Percentiles rank a stretch among this genome's conserved stretches.
Evolutionary conservation across 1,284 basidiomycete genomes (phyloP).

Genomic region (Fomitopsis schrenkii): DNA sequence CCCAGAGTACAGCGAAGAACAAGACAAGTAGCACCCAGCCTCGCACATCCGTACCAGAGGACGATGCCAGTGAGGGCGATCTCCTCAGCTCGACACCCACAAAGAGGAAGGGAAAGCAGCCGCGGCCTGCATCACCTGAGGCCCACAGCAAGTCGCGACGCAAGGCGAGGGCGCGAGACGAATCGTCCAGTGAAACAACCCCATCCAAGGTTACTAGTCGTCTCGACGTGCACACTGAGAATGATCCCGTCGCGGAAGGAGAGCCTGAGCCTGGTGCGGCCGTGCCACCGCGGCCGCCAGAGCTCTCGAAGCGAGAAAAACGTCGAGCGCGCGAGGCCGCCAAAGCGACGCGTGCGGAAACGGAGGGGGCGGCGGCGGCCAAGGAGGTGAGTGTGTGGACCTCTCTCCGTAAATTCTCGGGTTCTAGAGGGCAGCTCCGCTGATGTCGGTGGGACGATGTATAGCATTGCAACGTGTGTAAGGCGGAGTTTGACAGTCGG

Average conservation of each 20-base stretch:
- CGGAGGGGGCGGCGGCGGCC: conserved; percentile 15
- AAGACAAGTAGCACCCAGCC: neutral
- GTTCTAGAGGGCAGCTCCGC: neutral
- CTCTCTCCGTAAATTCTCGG: neutral
- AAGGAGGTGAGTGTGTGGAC: conserved; percentile 13
- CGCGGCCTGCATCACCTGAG: conserved; percentile 13
- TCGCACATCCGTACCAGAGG: neutral
- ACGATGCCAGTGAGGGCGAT: conserved; percentile 2
- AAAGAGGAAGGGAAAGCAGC: conserved; percentile 17
- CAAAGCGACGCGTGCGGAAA: conserved; percentile 54
- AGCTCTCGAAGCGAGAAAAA: conserved; percentile 78
- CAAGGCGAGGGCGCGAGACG: conserved; percentile 11
- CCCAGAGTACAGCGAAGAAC: neutral
- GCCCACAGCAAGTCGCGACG: conserved; percentile 10
- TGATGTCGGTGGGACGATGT: neutral
- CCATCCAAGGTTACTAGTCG: neutral
- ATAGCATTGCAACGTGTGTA: conserved; percentile 73
- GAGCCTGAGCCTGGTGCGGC: neutral
- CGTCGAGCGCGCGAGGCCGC: conserved; percentile 74
- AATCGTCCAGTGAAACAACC: neutral
- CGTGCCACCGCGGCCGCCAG: conserved; percentile 20
- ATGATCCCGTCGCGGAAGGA: neutral
- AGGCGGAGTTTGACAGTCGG: conserved; percentile 59
- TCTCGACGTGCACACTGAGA: neutral
- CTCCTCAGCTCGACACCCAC: conserved; percentile 9